phyloP scores from a whole-genome alignment of 257 asterid species.

The Jacaranda mimosifolia region DNA sequence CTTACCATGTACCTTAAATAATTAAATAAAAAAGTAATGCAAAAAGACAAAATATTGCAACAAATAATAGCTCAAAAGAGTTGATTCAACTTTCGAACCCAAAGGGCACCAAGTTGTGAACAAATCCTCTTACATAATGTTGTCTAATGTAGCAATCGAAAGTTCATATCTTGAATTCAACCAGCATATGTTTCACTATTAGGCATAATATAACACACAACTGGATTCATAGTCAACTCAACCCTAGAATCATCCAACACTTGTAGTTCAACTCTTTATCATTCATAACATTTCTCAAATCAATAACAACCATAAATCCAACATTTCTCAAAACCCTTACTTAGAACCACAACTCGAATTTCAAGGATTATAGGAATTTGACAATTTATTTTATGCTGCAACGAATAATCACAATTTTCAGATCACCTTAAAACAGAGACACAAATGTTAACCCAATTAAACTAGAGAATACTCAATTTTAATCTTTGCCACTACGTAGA shows the following conservation, averaged over 20 bases:
- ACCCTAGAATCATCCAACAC: too few relatives aligned
- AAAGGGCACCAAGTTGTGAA: neutral
- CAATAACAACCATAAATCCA: too few relatives aligned
- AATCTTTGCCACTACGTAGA: neutral
- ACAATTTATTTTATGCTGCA: neutral
- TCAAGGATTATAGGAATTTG: conserved; percentile 24
- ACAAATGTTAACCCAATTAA: neutral
- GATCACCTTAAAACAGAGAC: too few relatives aligned
- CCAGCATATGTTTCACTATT: neutral
- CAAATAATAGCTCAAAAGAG: neutral
- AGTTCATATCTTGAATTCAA: neutral
- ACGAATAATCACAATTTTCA: too few relatives aligned
- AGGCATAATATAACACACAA: neutral
- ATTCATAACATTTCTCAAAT: too few relatives aligned
- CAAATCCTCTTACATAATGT: neutral
- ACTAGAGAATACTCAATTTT: neutral
- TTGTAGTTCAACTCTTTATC: too few relatives aligned
- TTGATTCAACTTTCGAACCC: neutral
- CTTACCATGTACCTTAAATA: conserved; percentile 1
- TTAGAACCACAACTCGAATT: conserved; percentile 28
- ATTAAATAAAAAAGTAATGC: conserved; percentile 7
- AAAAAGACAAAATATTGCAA: neutral
- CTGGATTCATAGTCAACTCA: too few relatives aligned
- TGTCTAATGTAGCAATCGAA: neutral
- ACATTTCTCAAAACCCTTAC: conserved; percentile 25